Percentiles rank a stretch among this genome's conserved stretches.
Evolutionary conservation across 1,284 basidiomycete species (phyloP).

Genomic region (Phellopilus nigrolimitatus): DNA sequence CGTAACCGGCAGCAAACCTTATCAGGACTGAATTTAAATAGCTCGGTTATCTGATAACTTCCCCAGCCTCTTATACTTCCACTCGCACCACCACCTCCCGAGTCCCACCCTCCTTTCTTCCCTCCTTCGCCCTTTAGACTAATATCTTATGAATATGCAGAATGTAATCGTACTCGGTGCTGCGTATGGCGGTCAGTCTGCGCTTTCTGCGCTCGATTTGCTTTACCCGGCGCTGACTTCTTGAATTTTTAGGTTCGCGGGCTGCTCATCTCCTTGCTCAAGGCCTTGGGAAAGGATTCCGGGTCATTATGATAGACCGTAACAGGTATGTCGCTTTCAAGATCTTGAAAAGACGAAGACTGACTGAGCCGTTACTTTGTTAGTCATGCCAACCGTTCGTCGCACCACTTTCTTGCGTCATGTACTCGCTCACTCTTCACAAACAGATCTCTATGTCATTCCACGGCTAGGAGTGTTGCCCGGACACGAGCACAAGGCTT

Average conservation of each 20-base stretch:
- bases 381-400: constrained; percentile 45
- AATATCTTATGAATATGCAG: constrained; percentile 26
- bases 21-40: too few species aligned
- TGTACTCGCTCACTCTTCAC: constrained; percentile 9
- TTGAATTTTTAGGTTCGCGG: constrained; percentile 33
- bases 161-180: constrained; percentile 57
- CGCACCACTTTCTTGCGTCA: constrained; percentile 1
- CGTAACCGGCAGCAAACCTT: too few species aligned
- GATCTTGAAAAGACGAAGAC: constrained; percentile 12
- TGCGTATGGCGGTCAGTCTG: constrained; percentile 50
- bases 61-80: too few species aligned
- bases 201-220: constrained; percentile 1
- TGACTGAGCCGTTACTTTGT: neutral
- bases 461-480: constrained; percentile 61
- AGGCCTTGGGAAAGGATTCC: constrained; percentile 54
- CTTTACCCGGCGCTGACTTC: constrained; percentile 4
- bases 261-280: constrained; percentile 56
- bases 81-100: too few species aligned
- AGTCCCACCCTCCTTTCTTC: neutral
- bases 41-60: too few species aligned
- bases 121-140: neutral
- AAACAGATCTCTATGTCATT: constrained; percentile 58
- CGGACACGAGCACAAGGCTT: constrained; percentile 70
- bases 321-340: constrained; percentile 45
- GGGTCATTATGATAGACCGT: constrained; percentile 66